Evolutionary conservation across 2,329 filamentous ascomycete species (phyloP), one percentile per base, ranked within the genome.

Genomic region (Coniochaeta hoffmannii): DNA sequence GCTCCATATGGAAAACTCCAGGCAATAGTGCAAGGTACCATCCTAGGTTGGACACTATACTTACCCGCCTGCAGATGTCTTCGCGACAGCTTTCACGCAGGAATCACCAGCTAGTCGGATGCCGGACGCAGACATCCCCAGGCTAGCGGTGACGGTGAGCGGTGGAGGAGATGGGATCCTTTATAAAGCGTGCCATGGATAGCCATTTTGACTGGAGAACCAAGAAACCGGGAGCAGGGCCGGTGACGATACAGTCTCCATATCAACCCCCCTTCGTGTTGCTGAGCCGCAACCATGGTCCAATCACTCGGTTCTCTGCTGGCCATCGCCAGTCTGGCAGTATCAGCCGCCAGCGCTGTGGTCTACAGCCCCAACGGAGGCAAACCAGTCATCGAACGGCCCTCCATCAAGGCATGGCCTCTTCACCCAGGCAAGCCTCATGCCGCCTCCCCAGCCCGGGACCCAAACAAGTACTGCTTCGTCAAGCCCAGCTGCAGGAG

Each of bases 391-490:
- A 55, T 55, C 30, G 36, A 36, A 5, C 54, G 54, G 8, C 54
- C 54, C 2, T 31, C 12, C 17, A 55, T 61, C 57, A 57, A 61
- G 56, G 41, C 61, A 19, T 44, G 50, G 30, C 61, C 61, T 15
- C 59, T 59, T 28, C 38, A 57, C 9, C 59, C 61, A 14, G 55
- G 58, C 50, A 57, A 53, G 41, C 51, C 62, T 28, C 55, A 62
- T 59, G 56, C 59, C 10, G 41, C 49, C 38, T 64, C 63, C 32
- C 51, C 61, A 15, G 30, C 57, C 22, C 57, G 63, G 41, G 57
- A 60, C 4, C 44, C 56, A 15, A 59, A 58, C 32, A 65, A 63
- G 58, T 60, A 62, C 8, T 67, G 66, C 56, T 59, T 60, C 50
- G 65, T 67, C 14, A 60, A 60, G 38, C 60, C 66, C 8, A 57